Evolutionary conservation across 441 rosid species (phyloP).

Genomic region (Pelargonium fulgidum): DNA sequence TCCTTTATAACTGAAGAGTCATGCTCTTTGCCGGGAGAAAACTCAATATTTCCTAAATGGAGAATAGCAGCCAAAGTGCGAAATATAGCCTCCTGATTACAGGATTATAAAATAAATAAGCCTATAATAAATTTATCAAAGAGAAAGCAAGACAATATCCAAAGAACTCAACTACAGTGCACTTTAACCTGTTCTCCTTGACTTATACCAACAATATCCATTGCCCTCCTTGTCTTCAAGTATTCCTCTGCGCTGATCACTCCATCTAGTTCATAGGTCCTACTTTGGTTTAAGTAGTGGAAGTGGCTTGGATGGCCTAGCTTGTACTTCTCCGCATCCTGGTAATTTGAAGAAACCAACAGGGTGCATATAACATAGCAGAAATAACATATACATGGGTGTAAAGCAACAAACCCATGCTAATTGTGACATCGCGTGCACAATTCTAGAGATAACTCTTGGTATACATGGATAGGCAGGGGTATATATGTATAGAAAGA

Average conservation of each 20-base stretch:
- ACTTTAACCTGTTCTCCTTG: slow-evolving; percentile 55
- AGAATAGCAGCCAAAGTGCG: slow-evolving; percentile 91
- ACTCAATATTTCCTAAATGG: slow-evolving; percentile 88
- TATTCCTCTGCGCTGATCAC: slow-evolving; percentile 64
- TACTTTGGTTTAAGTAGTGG: slow-evolving; percentile 77
- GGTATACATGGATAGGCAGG: too few relatives aligned
- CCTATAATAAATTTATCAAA: background rate
- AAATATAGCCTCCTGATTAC: slow-evolving; percentile 69
- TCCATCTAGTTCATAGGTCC: slow-evolving; percentile 52
- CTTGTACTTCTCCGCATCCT: slow-evolving; percentile 54
- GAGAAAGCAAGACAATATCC: background rate
- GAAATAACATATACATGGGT: background rate
- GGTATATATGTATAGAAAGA: too few relatives aligned
- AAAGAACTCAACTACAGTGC: slow-evolving; percentile 3
- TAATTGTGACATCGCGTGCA: too few relatives aligned
- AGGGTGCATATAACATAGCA: too few relatives aligned
- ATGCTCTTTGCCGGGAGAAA: slow-evolving; percentile 62
- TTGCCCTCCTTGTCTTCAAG: slow-evolving; percentile 67
- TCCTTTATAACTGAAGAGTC: slow-evolving; percentile 80
- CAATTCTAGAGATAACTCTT: too few relatives aligned
- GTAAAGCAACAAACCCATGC: background rate
- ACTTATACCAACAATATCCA: slow-evolving; percentile 76
- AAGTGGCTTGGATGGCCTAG: slow-evolving; percentile 58
- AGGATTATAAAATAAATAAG: slow-evolving; percentile 19
- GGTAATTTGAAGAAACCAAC: slow-evolving; percentile 18